Conservation (phyloP, 352 stramenopile genomes). For the Phytophthora pseudosyringae region DNA sequence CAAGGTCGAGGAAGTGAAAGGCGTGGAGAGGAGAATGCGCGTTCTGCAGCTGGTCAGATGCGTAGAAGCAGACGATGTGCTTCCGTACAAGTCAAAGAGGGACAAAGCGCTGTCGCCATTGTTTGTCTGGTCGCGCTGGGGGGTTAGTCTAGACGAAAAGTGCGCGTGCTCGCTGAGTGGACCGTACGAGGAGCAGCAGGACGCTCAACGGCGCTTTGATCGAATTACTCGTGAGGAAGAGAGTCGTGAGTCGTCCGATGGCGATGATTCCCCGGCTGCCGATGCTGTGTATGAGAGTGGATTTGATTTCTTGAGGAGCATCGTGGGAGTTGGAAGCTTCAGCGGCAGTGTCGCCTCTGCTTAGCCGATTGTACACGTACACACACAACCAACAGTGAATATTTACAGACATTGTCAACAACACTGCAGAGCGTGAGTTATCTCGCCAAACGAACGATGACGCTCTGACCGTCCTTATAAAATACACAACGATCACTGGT, state of each 20-base stretch:
- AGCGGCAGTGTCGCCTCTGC: slow-evolving; percentile 4
- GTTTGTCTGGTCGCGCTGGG: slow-evolving; percentile 61
- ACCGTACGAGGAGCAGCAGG: slow-evolving; percentile 42
- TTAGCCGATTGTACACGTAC: neutral
- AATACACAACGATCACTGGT: too few species aligned
- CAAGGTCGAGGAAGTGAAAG: neutral
- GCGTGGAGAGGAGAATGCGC: slow-evolving; percentile 4
- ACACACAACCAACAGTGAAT: too few species aligned
- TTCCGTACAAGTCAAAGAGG: neutral
- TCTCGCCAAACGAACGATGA: too few species aligned
- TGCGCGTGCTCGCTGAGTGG: slow-evolving; percentile 39
- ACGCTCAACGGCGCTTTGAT: slow-evolving; percentile 44
- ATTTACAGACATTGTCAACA: too few species aligned
- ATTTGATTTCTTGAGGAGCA: slow-evolving; percentile 22
- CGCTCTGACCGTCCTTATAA: too few species aligned
- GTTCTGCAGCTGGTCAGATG: slow-evolving; percentile 28
- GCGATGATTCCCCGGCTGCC: neutral
- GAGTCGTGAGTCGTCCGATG: neutral
- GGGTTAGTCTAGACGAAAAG: slow-evolving; percentile 3
- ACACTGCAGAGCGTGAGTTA: too few species aligned
- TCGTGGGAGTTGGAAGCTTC: slow-evolving; percentile 4
- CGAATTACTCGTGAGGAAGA: slow-evolving; percentile 30
- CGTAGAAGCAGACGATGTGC: neutral
- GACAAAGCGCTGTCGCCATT: slow-evolving; percentile 15
- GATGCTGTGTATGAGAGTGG: slow-evolving; percentile 9